Percentiles rank a stretch among this genome's conserved stretches.
These are phyloP conservation scores for Podila minutissima DNA, from an alignment of 192 early-diverging fungal species.

Conservation along the genomic window DNA sequence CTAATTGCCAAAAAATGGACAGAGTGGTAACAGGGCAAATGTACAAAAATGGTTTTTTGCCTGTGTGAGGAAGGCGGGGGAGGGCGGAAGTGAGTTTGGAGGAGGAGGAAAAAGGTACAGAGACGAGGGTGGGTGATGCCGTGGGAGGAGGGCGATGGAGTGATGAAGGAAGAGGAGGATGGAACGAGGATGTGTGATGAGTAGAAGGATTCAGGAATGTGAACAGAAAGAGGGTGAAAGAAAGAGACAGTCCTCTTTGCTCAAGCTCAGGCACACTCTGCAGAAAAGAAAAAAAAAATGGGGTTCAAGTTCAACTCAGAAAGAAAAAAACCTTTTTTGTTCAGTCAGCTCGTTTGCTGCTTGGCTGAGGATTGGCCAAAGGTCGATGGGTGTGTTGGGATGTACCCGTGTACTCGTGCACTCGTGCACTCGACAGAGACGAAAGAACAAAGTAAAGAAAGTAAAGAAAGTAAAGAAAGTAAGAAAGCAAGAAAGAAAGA, in stretches of 20 bases:
- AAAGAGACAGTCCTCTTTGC: neutral
- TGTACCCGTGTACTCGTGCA: too few relatives aligned
- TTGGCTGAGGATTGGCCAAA: too few relatives aligned
- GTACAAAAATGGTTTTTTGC: conserved; percentile 2
- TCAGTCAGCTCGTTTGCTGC: too few relatives aligned
- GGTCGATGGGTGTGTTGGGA: too few relatives aligned
- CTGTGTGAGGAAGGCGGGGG: neutral
- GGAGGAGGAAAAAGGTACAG: neutral
- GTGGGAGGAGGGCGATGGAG: neutral
- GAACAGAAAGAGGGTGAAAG: neutral
- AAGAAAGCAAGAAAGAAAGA: neutral
- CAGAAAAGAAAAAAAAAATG: too few relatives aligned
- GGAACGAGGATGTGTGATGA: neutral
- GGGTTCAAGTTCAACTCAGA: too few relatives aligned
- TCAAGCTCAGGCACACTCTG: too few relatives aligned
- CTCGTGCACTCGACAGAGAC: too few relatives aligned
- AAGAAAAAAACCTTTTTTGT: too few relatives aligned
- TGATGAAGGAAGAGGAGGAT: neutral
- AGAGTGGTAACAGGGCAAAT: neutral
- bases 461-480: neutral
- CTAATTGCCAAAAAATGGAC: neutral
- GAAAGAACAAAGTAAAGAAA: neutral
- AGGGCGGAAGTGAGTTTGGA: neutral
- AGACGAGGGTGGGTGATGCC: neutral
- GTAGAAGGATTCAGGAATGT: neutral